Conservation (phyloP, 805 yeast species). For the Saturnispora hagleri region DNA sequence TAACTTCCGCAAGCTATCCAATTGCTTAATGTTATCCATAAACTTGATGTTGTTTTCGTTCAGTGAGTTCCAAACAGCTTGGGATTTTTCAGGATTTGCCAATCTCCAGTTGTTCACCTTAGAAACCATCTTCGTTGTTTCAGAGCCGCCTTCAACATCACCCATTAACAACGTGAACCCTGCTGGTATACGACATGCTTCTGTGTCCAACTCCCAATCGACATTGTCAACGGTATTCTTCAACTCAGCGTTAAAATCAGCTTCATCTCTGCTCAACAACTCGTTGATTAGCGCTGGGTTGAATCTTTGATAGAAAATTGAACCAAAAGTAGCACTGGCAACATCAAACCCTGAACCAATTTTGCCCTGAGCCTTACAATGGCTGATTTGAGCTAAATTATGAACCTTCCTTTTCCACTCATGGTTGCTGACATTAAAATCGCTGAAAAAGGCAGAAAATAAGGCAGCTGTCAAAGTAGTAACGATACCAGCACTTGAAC, state of each 20-base stretch:
- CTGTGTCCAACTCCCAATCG: slow-evolving; percentile 55
- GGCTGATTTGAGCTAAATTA: slow-evolving; percentile 80
- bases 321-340: slow-evolving; percentile 90
- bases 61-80: slow-evolving; percentile 43
- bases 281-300: slow-evolving; percentile 40
- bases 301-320: slow-evolving; percentile 74
- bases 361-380: slow-evolving; percentile 89
- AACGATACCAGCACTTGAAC: slow-evolving; percentile 92
- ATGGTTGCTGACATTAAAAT: slow-evolving; percentile 25
- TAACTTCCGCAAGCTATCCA: slow-evolving; percentile 28
- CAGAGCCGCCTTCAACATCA: slow-evolving; percentile 86
- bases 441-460: slow-evolving; percentile 34
- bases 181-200: slow-evolving; percentile 55
- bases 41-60: slow-evolving; percentile 50
- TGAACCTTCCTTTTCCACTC: slow-evolving; percentile 41
- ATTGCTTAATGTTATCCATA: slow-evolving; percentile 36
- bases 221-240: slow-evolving; percentile 30
- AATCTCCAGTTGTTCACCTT: slow-evolving; percentile 66
- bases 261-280: slow-evolving; percentile 10
- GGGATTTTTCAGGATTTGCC: slow-evolving; percentile 40
- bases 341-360: slow-evolving; percentile 97
- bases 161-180: slow-evolving; percentile 77
- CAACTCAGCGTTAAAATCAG: slow-evolving; percentile 19
- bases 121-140: slow-evolving; percentile 83
- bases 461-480: slow-evolving; percentile 70